These are phyloP conservation scores for Streptanthus diversifolius DNA, from an alignment of 345 rosid species.

Conservation along the genomic window DNA sequence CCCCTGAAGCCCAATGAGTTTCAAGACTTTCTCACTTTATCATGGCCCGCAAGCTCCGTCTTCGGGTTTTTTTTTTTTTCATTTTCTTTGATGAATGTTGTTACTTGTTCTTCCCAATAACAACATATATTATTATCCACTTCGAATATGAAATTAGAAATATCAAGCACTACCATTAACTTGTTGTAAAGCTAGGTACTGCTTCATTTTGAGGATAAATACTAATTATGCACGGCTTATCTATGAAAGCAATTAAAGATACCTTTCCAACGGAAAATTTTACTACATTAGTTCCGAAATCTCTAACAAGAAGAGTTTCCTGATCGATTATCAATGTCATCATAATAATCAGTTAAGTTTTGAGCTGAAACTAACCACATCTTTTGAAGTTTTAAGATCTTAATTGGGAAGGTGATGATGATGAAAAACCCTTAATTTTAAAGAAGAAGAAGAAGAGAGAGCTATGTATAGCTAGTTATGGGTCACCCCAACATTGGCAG, in stretches of 20 bases:
- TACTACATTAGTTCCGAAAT: background rate
- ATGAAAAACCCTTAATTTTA: background rate
- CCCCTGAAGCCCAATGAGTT: background rate
- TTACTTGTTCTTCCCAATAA: background rate
- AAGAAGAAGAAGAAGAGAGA: background rate
- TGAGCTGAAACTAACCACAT: conserved; percentile 10
- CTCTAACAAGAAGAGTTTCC: background rate
- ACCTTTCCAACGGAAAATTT: background rate
- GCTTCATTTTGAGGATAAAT: background rate
- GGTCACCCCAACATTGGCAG: conserved; percentile 63
- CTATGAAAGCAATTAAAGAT: background rate
- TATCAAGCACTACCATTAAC: background rate
- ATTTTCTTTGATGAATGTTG: background rate
- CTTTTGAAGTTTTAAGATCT: background rate
- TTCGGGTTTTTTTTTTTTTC: background rate
- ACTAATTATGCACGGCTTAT: background rate
- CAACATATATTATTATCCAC: background rate
- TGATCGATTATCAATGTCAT: background rate
- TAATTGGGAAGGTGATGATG: background rate
- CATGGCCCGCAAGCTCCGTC: background rate
- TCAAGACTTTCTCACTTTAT: background rate
- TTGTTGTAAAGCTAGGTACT: background rate
- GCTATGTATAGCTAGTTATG: conserved; percentile 36
- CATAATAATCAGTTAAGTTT: conserved; percentile 8
- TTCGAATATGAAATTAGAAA: background rate